Base-by-base conservation (phyloP, 352 stramenopile genomes). In the Phytophthora pinifolia region DNA sequence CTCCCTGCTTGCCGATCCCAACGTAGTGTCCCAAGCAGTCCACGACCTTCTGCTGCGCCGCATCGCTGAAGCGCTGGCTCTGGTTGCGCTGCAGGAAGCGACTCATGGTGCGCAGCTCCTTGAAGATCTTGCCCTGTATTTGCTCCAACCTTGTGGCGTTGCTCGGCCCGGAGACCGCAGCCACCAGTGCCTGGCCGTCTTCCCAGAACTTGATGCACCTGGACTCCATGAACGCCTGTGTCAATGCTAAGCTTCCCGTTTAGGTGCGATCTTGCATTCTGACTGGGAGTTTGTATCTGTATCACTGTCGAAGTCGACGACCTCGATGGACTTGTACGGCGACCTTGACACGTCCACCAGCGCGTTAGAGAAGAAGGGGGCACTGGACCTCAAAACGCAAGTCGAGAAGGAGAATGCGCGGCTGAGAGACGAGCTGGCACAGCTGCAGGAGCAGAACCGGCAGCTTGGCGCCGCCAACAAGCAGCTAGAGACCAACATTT, bases 31-130 rank as follows among this genome's bases (percentile, higher is more conserved):
- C 78, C 45, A 94, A 39, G n/a, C 68, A 67, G 54, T 92, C 80
- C 31, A 90, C 67, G 43, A 91, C 62, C 43, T 90, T 91, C 48
- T 88, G 80, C 66, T 94, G 82, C 34, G 84, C 82, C n/a, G 58
- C 73, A 54, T 92, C 82, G 45, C 78, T 85, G 59, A 92, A 91
- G 46, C 84, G 78, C 49, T 78, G 59, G 62, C 71, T 70, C 67
- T 92, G 84, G 63, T 94, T 94, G 31, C 79, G 83, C 50, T 87
- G 77, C 48, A 92, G 41, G 33, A 94, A 89, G 39, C 82, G 79
- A 36, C 76, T 83, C 62, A 92, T 85, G 15, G 74, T 89, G 41
- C 67, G 67, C 54, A 91, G 38, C 56, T 92, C 84, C 59, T 92
- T 90, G 33, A 76, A 51, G 35, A 89, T 79, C 41, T 87, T 92